phyloP scores from a whole-genome alignment of 2,329 filamentous ascomycete species.

The Trichoderma sp. region DNA sequence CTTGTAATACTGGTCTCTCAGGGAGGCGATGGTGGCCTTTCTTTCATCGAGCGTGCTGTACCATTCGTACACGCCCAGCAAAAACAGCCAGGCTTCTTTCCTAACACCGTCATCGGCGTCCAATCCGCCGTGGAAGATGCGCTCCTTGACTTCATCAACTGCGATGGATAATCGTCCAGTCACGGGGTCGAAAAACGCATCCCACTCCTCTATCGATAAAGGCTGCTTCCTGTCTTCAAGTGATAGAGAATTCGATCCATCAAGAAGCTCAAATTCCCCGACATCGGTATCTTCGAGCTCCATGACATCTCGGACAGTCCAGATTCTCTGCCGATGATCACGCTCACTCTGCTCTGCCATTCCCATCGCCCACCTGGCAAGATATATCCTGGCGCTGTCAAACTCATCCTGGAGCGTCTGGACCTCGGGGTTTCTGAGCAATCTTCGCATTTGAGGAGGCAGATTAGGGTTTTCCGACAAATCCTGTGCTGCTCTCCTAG shows the following conservation, averaged over 20 bases:
- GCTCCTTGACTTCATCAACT: constrained; percentile 88
- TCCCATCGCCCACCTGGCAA: constrained; percentile 97
- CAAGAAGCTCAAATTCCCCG: constrained; percentile 91
- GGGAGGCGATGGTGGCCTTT: constrained; percentile 74
- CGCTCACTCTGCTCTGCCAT: constrained; percentile 95
- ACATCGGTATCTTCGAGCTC: constrained; percentile 94
- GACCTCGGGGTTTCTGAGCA: constrained; percentile 89
- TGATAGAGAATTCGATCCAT: constrained; percentile 70
- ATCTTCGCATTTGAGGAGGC: constrained; percentile 78
- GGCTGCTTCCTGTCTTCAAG: constrained; percentile 73
- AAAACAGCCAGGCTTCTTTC: constrained; percentile 94
- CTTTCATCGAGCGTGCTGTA: constrained; percentile 84
- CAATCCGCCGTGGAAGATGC: constrained; percentile 93
- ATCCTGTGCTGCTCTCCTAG: constrained; percentile 84
- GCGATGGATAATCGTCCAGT: constrained; percentile 77
- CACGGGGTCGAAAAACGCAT: constrained; percentile 75
- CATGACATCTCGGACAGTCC: constrained; percentile 88
- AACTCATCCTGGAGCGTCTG: constrained; percentile 96
- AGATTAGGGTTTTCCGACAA: constrained; percentile 87
- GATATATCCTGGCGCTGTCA: constrained; percentile 89
- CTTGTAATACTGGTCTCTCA: constrained; percentile 89
- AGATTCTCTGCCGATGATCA: constrained; percentile 81
- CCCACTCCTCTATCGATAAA: constrained; percentile 83
- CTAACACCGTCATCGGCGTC: constrained; percentile 85
- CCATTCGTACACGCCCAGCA: constrained; percentile 92